Percentiles rank a stretch among this genome's conserved stretches.
Conservation (phyloP, 768 basidiomycete species). For the Collybiopsis luxurians region DNA sequence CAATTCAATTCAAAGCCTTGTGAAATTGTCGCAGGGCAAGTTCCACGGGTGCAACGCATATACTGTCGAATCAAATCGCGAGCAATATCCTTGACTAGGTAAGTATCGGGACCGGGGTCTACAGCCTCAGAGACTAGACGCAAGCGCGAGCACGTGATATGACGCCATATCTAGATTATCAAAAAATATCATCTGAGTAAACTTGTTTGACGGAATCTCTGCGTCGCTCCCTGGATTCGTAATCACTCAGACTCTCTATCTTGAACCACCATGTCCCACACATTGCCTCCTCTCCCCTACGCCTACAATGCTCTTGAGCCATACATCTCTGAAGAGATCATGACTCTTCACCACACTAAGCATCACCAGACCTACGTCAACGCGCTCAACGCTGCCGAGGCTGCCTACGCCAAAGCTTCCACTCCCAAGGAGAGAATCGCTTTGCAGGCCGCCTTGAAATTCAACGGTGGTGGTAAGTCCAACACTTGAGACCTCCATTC, state of each 20-base stretch:
- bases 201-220: too few species aligned
- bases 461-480: constrained; percentile 78
- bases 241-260: not conserved
- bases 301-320: constrained; percentile 89
- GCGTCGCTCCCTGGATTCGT: not conserved
- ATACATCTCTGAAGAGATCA: constrained; percentile 89
- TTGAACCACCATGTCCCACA: constrained; percentile 38
- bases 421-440: constrained; percentile 81
- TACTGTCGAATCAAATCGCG: too few species aligned
- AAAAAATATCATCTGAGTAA: too few species aligned
- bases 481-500: not conserved
- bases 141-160: too few species aligned
- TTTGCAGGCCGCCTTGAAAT: constrained; percentile 89
- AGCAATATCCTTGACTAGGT: too few species aligned
- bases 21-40: too few species aligned
- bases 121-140: too few species aligned
- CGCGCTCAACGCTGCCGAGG: constrained; percentile 87
- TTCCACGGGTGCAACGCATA: too few species aligned
- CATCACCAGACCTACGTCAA: constrained; percentile 96
- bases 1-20: too few species aligned
- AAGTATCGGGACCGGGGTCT: too few species aligned
- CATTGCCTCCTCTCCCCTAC: constrained; percentile 74
- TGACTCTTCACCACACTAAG: constrained; percentile 92
- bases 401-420: constrained; percentile 60
- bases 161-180: too few species aligned